Base-by-base conservation (phyloP, 2,329 filamentous ascomycete genomes). In the Hymenoscyphus scutula region DNA sequence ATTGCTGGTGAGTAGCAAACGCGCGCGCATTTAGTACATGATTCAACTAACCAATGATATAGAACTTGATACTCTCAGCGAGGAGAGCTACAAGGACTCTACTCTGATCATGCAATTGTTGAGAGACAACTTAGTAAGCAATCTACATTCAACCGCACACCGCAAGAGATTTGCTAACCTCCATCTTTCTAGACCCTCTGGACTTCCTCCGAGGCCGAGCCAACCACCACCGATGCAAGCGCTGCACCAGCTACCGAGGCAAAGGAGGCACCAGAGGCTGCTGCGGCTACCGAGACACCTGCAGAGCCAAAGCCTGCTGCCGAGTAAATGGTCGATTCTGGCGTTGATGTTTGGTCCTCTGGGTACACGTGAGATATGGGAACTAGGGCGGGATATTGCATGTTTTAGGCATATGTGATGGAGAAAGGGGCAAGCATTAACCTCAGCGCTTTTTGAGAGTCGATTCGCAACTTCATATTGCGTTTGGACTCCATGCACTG, bases 101-200 rank as follows among this genome's bases (percentile, higher is more conserved):
- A 98, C 94, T 65, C 87, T 98, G 74, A 97, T 98, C 84, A 98
- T 97, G 94, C 94, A 98, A 84, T 86, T 98, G 68, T 89, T 98
- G 78, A 91, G 94, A 79, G 94, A 97, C 84, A 98, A 97, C 86
- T 85, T 97, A 69, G 71, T 73, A 69, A 67, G 68, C 23, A 25
- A 3, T 11, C 32, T 30, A 7, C 15, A 23, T 7, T 19, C n/a
- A 23, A 48, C 6, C 19, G 11, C 8, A 48, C 5, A 48, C 41
- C 8, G 41, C 6, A 23, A 23, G 41, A 48, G 10, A 58, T 66
- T 56, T 60, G 34, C 13, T 17, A n/a, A 53, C 25, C 11, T 27
- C 11, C 10, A 19, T 45, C 34, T 45, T 32, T 58, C 34, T 71
- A 97, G 93, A 98, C 95, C 71, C 92, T 98, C 80, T 98, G 95